Evolutionary conservation across 352 stramenopile species (phyloP).

Genomic region (Pythium plurisporium): DNA sequence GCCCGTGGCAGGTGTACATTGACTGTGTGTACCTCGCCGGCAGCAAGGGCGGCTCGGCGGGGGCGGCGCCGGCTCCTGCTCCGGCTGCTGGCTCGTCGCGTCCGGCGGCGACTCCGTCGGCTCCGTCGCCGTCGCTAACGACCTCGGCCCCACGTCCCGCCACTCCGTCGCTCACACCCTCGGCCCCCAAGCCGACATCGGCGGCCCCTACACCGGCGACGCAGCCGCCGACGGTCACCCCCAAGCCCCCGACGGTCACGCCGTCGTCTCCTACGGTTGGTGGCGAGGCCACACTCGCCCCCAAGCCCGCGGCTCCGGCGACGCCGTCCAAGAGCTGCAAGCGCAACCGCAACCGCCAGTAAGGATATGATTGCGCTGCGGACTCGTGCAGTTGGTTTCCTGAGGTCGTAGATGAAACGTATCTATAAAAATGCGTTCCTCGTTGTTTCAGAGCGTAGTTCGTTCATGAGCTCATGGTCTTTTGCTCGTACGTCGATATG

Average conservation of each 20-base stretch:
- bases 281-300: slow-evolving; percentile 1
- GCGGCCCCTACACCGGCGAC: background rate
- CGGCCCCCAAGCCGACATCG: background rate
- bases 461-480: background rate
- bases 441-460: background rate
- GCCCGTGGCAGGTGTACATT: slow-evolving; percentile 59
- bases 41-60: slow-evolving; percentile 12
- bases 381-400: too few species aligned
- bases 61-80: background rate
- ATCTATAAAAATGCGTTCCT: too few species aligned
- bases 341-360: slow-evolving; percentile 2
- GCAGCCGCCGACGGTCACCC: slow-evolving; percentile 1
- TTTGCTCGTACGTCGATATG: slow-evolving; percentile 17
- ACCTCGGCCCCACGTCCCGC: too few species aligned
- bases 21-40: slow-evolving; percentile 41
- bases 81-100: background rate
- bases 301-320: slow-evolving; percentile 1
- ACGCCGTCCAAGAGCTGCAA: slow-evolving; percentile 17
- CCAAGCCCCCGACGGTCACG: background rate
- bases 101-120: too few species aligned
- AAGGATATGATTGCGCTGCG: too few species aligned
- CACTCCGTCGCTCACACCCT: background rate
- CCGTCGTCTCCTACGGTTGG: background rate
- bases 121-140: background rate
- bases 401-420: too few species aligned